Conservation (phyloP, 306 rosid genomes). For the Cercis canadensis region DNA sequence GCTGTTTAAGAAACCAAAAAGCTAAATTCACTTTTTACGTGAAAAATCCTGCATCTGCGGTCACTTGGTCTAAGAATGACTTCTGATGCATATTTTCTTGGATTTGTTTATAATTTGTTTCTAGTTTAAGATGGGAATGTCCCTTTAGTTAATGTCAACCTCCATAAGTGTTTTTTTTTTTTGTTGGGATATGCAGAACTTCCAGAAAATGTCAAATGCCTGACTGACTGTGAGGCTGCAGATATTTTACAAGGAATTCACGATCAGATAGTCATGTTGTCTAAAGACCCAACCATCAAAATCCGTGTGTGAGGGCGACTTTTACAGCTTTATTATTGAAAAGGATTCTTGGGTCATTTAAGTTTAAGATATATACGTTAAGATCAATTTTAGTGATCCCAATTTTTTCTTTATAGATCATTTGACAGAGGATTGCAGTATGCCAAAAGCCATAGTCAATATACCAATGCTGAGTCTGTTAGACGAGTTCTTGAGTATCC, state of each 20-base stretch:
- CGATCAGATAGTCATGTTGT: slow-evolving; percentile 68
- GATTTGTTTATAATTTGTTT: no score
- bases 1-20: no score
- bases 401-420: slow-evolving; percentile 53
- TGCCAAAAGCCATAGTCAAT: slow-evolving; percentile 61
- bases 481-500: slow-evolving; percentile 83
- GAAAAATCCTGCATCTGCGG: no score
- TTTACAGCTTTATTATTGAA: slow-evolving; percentile 19
- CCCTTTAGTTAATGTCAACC: no score
- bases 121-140: no score
- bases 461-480: slow-evolving; percentile 53
- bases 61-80: no score
- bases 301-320: slow-evolving; percentile 62
- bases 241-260: slow-evolving; percentile 72
- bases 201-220: slow-evolving; percentile 70
- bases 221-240: slow-evolving; percentile 88
- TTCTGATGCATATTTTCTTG: no score
- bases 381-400: slow-evolving; percentile 27
- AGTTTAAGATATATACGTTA: slow-evolving; percentile 9
- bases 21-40: no score
- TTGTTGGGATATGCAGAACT: slow-evolving; percentile 56
- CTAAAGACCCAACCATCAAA: slow-evolving; percentile 82
- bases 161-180: no score
- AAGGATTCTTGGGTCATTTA: slow-evolving; percentile 24
- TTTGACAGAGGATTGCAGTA: slow-evolving; percentile 84